Base-by-base conservation (phyloP, 23 red algal species). In the Gracilaria gracilis region DNA sequence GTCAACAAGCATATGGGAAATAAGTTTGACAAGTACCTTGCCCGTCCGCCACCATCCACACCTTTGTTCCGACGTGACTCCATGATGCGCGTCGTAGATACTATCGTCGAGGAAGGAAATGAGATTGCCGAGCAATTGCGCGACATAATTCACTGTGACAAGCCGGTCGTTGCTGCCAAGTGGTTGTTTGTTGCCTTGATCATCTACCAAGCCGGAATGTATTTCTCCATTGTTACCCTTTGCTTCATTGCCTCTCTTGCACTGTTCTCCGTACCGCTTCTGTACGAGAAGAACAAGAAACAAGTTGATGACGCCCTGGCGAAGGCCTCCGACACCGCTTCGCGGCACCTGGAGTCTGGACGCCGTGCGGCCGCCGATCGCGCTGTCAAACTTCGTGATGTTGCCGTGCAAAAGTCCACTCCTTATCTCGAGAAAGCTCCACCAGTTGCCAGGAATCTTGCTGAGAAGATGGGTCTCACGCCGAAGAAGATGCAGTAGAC, bases 201-300 rank as follows among this genome's bases (percentile, higher is more conserved):
- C 27, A 78, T 92, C 15, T 92, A 84, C 67, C n/a, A 70, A 34
- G 65, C 67, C 19, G 89, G 89, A 23, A 92, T 75, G 28, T 92
- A 35, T 9, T 92, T 82, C 48, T 92, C 89, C 23, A 42, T 84
- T 9, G 38, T 92, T 17, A 46, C 64, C 23, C 46, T 92, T n/a
- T 62, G 67, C 21, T 57, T 84, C 47, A 32, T 92, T 0, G 62
- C 28, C 19, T 82, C 89, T 15, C 33, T 92, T 50, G 64, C 53
- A 9, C 11, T 84, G 28, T 92, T 92, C 67, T 79, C 89, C n/a
- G 27, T 92, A 3, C 89, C 89, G 14, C 64, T 92, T 35, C n/a
- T 64, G 20, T 92, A 92, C 44, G 89, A 92, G 78, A 83, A 84
- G 71, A 92, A 92, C 54, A 92, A 92, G 80, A 92, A 92, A 49